Conservation (phyloP, 2,329 filamentous ascomycete species). For the Colletotrichum sansevieriae region DNA sequence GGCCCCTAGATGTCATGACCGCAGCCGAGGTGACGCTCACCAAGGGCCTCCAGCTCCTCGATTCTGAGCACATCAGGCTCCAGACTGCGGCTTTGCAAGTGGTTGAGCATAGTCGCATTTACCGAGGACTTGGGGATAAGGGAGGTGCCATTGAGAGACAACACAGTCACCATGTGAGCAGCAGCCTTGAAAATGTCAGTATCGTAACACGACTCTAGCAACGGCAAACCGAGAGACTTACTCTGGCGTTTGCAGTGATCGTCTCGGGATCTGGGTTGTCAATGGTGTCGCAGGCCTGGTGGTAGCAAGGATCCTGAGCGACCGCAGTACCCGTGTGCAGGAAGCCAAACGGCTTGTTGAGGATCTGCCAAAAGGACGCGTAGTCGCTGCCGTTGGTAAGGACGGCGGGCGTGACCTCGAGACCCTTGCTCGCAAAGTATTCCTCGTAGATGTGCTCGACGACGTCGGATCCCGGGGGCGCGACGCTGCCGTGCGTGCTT, state of each 20-base stretch:
- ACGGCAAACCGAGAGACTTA: background rate
- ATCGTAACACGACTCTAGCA: background rate
- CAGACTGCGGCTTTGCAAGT: conserved; percentile 42
- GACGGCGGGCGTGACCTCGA: conserved; percentile 47
- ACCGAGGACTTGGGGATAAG: conserved; percentile 49
- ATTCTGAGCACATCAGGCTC: conserved; percentile 45
- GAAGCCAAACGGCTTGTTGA: conserved; percentile 66
- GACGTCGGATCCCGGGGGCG: conserved; percentile 50
- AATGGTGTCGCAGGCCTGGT: conserved; percentile 57
- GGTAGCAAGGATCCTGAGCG: conserved; percentile 52
- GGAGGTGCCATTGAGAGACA: conserved; percentile 48
- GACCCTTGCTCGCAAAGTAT: conserved; percentile 50
- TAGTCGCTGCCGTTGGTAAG: conserved; percentile 69
- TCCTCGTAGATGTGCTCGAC: conserved; percentile 52
- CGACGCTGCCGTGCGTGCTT: conserved; percentile 54
- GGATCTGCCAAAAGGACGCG: conserved; percentile 68
- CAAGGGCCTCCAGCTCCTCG: conserved; percentile 51
- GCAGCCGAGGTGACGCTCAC: conserved; percentile 52
- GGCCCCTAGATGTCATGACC: conserved; percentile 47
- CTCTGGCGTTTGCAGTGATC: conserved; percentile 50
- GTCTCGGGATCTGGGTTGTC: conserved; percentile 55
- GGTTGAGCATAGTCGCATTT: conserved; percentile 45
- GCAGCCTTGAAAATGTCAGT: conserved; percentile 44
- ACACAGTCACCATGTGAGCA: conserved; percentile 49
- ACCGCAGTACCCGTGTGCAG: conserved; percentile 72